A percentile compares a stretch with the other conserved stretches of the same genome.
Conservation (phyloP, 306 rosid genomes). For the Biancaea sappan region DNA sequence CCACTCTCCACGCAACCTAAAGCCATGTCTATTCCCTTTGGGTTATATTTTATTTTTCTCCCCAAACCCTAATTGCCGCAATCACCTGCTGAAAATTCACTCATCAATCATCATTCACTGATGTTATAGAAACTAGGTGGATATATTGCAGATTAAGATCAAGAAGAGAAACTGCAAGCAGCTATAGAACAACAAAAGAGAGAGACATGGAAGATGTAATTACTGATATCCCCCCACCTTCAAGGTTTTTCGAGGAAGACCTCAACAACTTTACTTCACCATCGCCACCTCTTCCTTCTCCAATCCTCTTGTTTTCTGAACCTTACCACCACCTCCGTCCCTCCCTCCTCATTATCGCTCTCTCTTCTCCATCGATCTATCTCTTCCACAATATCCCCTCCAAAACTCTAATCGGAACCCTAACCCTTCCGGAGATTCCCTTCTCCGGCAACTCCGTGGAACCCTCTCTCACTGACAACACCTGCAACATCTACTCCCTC, state of each 20-base stretch:
- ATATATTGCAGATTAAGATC: background rate
- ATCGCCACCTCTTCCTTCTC: slow-evolving; percentile 63
- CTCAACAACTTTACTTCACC: slow-evolving; percentile 74
- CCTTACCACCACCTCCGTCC: slow-evolving; percentile 50
- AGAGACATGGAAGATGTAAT: slow-evolving; percentile 76
- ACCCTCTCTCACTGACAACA: slow-evolving; percentile 50
- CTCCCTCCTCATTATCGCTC: slow-evolving; percentile 63
- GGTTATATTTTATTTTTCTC: too few species aligned
- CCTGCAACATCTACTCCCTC: slow-evolving; percentile 54
- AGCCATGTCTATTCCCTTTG: too few species aligned
- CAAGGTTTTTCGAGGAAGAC: slow-evolving; percentile 77
- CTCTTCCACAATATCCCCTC: slow-evolving; percentile 50
- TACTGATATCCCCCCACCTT: slow-evolving; percentile 83
- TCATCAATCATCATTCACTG: too few species aligned
- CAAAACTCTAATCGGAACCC: slow-evolving; percentile 57
- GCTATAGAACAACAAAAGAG: background rate
- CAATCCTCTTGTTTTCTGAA: slow-evolving; percentile 57
- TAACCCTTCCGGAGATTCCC: slow-evolving; percentile 66
- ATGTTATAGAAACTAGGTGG: too few species aligned
- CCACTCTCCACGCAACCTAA: too few species aligned
- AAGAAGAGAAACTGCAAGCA: background rate
- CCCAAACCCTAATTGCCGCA: too few species aligned
- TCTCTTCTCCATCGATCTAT: slow-evolving; percentile 65
- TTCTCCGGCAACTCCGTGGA: slow-evolving; percentile 50
- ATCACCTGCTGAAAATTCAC: too few species aligned